Evolutionary conservation across 2,329 filamentous ascomycete species (phyloP).

Genomic region (Alternaria arbusti): DNA sequence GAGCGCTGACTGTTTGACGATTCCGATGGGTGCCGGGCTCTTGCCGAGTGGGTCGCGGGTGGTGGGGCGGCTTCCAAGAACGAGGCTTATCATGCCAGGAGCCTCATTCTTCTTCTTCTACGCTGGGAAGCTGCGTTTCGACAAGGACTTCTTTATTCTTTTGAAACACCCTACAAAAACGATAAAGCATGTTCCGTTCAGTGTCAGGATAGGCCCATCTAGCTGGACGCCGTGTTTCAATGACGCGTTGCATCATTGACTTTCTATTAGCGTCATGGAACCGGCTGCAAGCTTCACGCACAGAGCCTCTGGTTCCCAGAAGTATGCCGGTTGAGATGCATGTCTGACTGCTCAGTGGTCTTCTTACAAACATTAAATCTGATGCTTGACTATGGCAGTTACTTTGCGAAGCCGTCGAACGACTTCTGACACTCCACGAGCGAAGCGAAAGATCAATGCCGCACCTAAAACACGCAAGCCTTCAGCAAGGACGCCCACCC

Average conservation of each 20-base stretch:
- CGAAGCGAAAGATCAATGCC: not conserved
- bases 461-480: constrained; percentile 8
- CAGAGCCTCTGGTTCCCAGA: not conserved
- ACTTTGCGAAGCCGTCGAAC: not conserved
- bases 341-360: not conserved
- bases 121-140: not conserved
- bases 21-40: constrained; percentile 4
- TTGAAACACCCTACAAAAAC: not conserved
- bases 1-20: not conserved
- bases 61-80: not conserved
- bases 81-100: not conserved
- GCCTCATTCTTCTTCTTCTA: not conserved
- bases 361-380: not conserved
- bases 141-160: not conserved
- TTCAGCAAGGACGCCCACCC: constrained; percentile 1
- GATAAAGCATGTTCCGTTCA: not conserved
- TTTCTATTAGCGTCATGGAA: not conserved
- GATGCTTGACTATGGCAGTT: not conserved
- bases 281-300: not conserved
- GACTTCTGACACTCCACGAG: not conserved
- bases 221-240: not conserved
- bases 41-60: not conserved
- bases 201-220: not conserved
- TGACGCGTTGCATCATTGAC: not conserved
- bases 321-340: not conserved